Evolutionary conservation across 768 basidiomycete genomes (phyloP).

Genomic region (Dentipellis sp.): DNA sequence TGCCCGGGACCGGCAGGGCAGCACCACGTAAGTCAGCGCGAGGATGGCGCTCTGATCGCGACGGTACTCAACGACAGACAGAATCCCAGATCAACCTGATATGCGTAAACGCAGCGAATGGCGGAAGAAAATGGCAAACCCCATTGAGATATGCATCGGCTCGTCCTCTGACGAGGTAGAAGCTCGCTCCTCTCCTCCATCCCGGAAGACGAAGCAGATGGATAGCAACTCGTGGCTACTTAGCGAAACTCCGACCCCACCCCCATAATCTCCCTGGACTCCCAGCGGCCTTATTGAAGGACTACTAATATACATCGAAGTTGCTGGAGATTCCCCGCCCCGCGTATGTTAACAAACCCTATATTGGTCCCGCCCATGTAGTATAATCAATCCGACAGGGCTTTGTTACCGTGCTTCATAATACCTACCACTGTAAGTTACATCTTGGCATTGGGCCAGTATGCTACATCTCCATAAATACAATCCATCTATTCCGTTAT

Average conservation of each 20-base stretch:
- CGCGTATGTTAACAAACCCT: too few species aligned
- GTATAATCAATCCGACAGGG: too few species aligned
- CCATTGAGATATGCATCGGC: neutral
- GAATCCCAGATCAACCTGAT: neutral
- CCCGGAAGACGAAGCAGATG: neutral
- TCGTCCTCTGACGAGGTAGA: neutral
- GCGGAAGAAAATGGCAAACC: neutral
- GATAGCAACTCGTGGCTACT: neutral
- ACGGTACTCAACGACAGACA: neutral
- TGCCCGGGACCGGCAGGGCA: neutral
- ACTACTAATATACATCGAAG: too few species aligned
- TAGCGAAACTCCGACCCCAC: neutral
- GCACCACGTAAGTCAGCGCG: neutral
- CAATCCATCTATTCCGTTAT: too few species aligned
- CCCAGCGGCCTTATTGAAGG: too few species aligned
- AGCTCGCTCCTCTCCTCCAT: neutral
- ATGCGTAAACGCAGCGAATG: neutral
- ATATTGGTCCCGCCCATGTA: too few species aligned
- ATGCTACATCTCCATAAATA: too few species aligned
- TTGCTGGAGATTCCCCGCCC: too few species aligned
- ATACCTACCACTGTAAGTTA: too few species aligned
- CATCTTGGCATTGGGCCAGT: too few species aligned
- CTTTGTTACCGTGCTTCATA: too few species aligned
- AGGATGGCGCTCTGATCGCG: neutral
- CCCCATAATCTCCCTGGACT: neutral